Conservation (phyloP, 129 eudicot genomes). For the Pulicaria dysenterica region DNA sequence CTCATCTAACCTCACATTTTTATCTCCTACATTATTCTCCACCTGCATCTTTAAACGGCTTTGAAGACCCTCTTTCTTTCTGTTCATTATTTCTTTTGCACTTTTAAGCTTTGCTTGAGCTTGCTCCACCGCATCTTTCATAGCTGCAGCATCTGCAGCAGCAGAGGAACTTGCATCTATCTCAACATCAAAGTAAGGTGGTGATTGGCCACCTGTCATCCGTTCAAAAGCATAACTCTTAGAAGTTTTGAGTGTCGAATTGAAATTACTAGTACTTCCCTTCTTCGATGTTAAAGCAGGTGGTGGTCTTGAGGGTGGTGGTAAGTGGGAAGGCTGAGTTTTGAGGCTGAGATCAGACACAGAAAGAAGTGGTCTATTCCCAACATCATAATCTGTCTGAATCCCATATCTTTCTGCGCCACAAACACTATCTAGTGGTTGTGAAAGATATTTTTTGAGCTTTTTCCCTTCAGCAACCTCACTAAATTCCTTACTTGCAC, state of each 20-base stretch:
- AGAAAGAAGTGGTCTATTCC: conserved; percentile 45
- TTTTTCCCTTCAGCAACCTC: conserved; percentile 42
- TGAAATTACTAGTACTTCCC: conserved; percentile 30
- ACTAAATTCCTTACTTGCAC: conserved; percentile 32
- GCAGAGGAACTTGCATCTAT: conserved; percentile 71
- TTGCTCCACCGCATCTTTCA: conserved; percentile 67
- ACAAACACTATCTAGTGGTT: conserved; percentile 35
- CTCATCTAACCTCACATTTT: conserved; percentile 36
- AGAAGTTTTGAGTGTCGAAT: conserved; percentile 50
- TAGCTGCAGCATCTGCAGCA: conserved; percentile 61
- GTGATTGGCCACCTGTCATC: conserved; percentile 42
- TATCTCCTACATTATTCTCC: conserved; percentile 35
- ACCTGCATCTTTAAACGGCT: conserved; percentile 38
- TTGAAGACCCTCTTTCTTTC: conserved; percentile 53
- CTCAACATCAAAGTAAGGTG: conserved; percentile 73
- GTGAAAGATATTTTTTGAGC: conserved; percentile 48
- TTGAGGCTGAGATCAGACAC: conserved; percentile 70
- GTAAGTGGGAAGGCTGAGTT: conserved; percentile 77
- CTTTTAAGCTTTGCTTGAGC: conserved; percentile 66
- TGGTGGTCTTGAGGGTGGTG: conserved; percentile 89
- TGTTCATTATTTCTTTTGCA: conserved; percentile 54
- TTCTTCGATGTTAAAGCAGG: conserved; percentile 58
- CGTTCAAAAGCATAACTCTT: conserved; percentile 57
- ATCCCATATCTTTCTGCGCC: conserved; percentile 35
- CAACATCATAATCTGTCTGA: conserved; percentile 36